Base-by-base conservation (phyloP, 108 stramenopile species). In the Thalassiosira profunda region DNA sequence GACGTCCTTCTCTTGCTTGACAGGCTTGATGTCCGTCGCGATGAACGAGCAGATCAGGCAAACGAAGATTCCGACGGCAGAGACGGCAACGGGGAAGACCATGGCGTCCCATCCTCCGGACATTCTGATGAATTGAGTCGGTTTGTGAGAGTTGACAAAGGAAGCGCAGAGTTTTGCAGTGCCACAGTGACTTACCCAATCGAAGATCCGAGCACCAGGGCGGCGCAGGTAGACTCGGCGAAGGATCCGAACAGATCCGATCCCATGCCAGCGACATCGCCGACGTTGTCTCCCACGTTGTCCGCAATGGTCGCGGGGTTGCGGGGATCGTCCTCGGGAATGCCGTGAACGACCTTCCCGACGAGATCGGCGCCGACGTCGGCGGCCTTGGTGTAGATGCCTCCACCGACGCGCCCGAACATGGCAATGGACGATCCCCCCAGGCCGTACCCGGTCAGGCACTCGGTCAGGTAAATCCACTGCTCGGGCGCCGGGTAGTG, bases 221-320 rank as follows among this genome's bases (percentile, higher is more conserved):
- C 96, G 30, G 99, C 99, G 76, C 97, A 98, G 48, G 97, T 99
- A 36, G 97, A 88, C 79, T 97, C 98, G 30, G 97, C 99, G 61
- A 98, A 98, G 57, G 90, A 92, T 67, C 97, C 99, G 68, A 99
- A 99, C 15, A 99, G 84, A 92, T 99, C 98, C 18, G 94, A 91
- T 63, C 98, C 98, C 98, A 99, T 99, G 69, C 97, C 97, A 47
- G 98, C 98, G 20, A 99, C 97, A 65, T 99, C 98, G 38, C 98
- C 97, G 31, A 99, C 98, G 82, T 99, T 99, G 84, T 99, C 98
- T 37, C 98, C 98, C 21, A 99, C 98, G 74, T 99, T 99, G 66
- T 99, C 98, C n/a, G 98, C 98, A 79, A 99, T 99, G 20, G 96
- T 97, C 33, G 98, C 98, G 15, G 98, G 98, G 87, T 99, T 99